Conservation (phyloP, 331 rosid species). For the Saraca asoca region DNA sequence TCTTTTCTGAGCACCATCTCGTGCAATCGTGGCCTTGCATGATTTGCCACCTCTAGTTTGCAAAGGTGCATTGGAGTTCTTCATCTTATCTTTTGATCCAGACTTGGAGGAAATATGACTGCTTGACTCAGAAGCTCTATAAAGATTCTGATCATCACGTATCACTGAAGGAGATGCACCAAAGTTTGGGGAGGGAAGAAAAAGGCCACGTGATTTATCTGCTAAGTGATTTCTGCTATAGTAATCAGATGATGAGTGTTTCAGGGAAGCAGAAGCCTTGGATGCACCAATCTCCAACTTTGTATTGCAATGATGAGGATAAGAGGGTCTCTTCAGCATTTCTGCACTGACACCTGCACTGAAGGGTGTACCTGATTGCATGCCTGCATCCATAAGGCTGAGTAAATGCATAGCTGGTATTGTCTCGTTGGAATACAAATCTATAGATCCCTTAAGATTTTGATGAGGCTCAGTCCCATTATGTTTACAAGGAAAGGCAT, state of each 20-base stretch:
- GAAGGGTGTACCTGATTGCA: slow-evolving; percentile 66
- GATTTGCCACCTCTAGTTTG: slow-evolving; percentile 44
- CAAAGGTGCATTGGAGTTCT: slow-evolving; percentile 44
- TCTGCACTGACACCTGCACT: slow-evolving; percentile 52
- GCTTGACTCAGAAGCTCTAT: slow-evolving; percentile 38
- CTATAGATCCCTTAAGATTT: slow-evolving; percentile 58
- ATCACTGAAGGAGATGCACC: slow-evolving; percentile 61
- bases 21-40: slow-evolving; percentile 23
- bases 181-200: slow-evolving; percentile 47
- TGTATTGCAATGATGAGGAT: slow-evolving; percentile 52
- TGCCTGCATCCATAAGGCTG: slow-evolving; percentile 93
- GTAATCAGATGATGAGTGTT: slow-evolving; percentile 49
- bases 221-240: slow-evolving; percentile 46
- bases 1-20: slow-evolving; percentile 37
- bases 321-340: slow-evolving; percentile 55
- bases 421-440: slow-evolving; percentile 83
- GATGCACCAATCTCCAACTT: slow-evolving; percentile 55
- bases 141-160: slow-evolving; percentile 45
- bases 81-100: slow-evolving; percentile 58
- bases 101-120: slow-evolving; percentile 52
- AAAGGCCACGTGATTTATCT: slow-evolving; percentile 59
- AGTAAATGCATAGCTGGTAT: slow-evolving; percentile 99
- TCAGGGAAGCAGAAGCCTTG: slow-evolving; percentile 47
- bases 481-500: slow-evolving; percentile 52
- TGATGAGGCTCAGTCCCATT: slow-evolving; percentile 60